Evolutionary conservation across 2,329 filamentous ascomycete species (phyloP).

Genomic region (Dothidotthia symphoricarpi): DNA sequence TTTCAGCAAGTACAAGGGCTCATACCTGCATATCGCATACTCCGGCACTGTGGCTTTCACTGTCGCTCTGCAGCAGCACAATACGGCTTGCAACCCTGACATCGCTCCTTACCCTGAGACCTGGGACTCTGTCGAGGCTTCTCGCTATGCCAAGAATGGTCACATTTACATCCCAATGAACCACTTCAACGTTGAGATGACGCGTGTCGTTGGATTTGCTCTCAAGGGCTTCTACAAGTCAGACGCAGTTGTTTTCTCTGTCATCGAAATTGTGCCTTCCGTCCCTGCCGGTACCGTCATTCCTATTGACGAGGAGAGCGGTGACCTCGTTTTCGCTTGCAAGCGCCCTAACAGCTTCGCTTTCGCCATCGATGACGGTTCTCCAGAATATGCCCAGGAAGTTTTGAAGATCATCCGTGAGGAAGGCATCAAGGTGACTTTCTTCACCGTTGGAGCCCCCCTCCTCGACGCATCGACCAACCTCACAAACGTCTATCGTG

Average conservation of each 20-base stretch:
- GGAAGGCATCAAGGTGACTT: conserved; percentile 64
- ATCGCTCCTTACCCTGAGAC: conserved; percentile 64
- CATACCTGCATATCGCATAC: conserved; percentile 65
- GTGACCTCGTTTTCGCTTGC: conserved; percentile 62
- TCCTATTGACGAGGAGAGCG: conserved; percentile 61
- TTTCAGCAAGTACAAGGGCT: conserved; percentile 53
- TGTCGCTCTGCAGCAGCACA: conserved; percentile 66
- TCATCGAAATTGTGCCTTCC: conserved; percentile 60
- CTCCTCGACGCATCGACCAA: conserved; percentile 60
- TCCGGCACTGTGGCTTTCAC: conserved; percentile 63
- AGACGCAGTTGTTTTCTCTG: conserved; percentile 52
- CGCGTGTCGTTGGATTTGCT: conserved; percentile 57
- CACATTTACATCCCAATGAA: conserved; percentile 66
- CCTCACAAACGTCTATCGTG: conserved; percentile 61
- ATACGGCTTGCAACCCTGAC: conserved; percentile 56
- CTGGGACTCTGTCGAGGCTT: conserved; percentile 65
- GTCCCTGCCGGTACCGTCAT: conserved; percentile 54
- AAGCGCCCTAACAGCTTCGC: conserved; percentile 68
- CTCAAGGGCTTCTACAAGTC: conserved; percentile 63
- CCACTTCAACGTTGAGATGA: conserved; percentile 64
- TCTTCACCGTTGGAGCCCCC: conserved; percentile 67
- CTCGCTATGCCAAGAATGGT: conserved; percentile 55
- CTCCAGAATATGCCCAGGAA: conserved; percentile 58
- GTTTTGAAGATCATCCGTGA: conserved; percentile 62
- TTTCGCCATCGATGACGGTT: conserved; percentile 70